phyloP scores from a whole-genome alignment of 2,329 filamentous ascomycete species.

The Hypoxylon sp. region DNA sequence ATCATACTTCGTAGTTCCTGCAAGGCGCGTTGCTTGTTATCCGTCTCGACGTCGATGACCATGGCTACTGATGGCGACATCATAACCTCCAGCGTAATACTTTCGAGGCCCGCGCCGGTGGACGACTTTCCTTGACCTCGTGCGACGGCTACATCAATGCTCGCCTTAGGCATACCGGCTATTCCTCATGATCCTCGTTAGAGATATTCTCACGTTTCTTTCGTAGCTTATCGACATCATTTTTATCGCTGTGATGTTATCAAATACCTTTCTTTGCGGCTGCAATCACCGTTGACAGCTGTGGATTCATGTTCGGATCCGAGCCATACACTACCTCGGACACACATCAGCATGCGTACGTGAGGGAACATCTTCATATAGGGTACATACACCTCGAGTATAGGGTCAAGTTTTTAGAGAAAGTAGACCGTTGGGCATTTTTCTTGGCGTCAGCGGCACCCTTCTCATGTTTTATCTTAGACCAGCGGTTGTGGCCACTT shows the following conservation, averaged over 20 bases:
- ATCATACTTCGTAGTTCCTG: constrained; percentile 78
- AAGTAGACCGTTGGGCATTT: constrained; percentile 73
- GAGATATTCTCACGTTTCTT: constrained; percentile 20
- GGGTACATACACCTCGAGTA: constrained; percentile 75
- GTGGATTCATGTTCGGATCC: constrained; percentile 78
- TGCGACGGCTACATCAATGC: constrained; percentile 87
- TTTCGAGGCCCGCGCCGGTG: constrained; percentile 80
- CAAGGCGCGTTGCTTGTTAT: constrained; percentile 79
- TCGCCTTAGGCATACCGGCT: constrained; percentile 83
- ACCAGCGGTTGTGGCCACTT: constrained; percentile 92
- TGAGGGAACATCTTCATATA: background rate
- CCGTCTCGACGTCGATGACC: constrained; percentile 87
- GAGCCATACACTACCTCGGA: constrained; percentile 74
- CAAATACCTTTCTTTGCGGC: constrained; percentile 79
- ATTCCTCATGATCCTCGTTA: constrained; percentile 18
- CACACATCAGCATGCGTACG: constrained; percentile 27
- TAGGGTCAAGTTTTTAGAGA: constrained; percentile 79
- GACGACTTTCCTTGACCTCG: constrained; percentile 87
- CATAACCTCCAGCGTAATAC: constrained; percentile 82
- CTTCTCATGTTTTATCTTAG: constrained; percentile 96
- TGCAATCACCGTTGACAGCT: constrained; percentile 77
- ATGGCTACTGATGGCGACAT: constrained; percentile 80
- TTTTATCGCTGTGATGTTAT: constrained; percentile 6
- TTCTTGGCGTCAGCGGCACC: constrained; percentile 85
- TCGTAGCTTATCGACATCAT: constrained; percentile 32